Evolutionary conservation across 106 monocot genomes (phyloP), one percentile per base, ranked within the genome.

Genomic region (Dendrobium chrysotoxum): DNA sequence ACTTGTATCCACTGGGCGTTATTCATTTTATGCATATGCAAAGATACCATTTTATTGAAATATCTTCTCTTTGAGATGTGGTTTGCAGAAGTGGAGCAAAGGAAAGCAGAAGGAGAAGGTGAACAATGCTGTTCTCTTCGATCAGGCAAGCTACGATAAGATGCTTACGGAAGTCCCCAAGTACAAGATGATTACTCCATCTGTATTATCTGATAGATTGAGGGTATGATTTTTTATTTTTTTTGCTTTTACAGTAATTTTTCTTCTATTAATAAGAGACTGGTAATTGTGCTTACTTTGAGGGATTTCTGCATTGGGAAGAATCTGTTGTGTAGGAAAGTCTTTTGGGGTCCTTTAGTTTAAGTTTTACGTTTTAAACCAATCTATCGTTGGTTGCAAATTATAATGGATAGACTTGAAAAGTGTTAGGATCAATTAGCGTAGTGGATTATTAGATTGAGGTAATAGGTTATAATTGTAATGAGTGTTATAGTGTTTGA

Each of bases 91-190:
- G 55, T 83, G 83, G 83, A 83, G 83, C 78, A 83, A 83, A 78
- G 83, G 83, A 72, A 83, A 83, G 72, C 83, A 83, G 54, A 83
- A 83, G 83, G 83, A 82, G 77, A 82, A 82, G 77, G 82, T 82
- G 66, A 82, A 82, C 68, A 82, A 82, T 31, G 77, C 82, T 0
- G 82, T 82, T 45, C 53, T 82, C 0, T 82, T 82, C 38, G 82
- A 83, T 78, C 83, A 78, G 72, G 78, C 78, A 35, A 83, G 72
- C 35, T 83, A 83, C n/a, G 83, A 83, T 57, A 83, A 83, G 78
- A 83, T 83, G 83, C 78, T 83, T 41, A 26, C 55, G 7, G 83
- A 83, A 57, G 83, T 83, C 21, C 83, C 83, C 53, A 83, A 83
- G 78, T 83, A 78, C 41, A 83, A 83, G 83, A 78, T 78, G 83